A percentile compares a stretch with the other conserved stretches of the same genome.
These are phyloP conservation scores for Mycena sp. DNA, from an alignment of 1,284 basidiomycete genomes.

Conservation along the genomic window DNA sequence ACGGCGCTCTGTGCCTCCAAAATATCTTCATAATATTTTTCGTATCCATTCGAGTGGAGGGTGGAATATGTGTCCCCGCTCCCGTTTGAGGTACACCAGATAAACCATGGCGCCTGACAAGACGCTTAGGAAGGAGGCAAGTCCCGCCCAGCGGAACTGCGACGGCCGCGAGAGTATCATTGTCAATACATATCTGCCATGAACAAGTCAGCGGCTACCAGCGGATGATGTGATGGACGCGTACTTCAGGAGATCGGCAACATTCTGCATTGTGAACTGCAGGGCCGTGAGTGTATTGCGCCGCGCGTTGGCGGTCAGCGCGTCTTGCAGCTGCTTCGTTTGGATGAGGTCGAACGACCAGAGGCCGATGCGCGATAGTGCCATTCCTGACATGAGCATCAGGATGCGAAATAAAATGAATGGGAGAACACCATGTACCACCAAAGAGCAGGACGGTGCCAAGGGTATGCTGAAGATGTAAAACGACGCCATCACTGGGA, in stretches of 20 bases:
- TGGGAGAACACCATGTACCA: slow-evolving; percentile 36
- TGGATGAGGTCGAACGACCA: slow-evolving; percentile 64
- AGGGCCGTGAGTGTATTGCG: slow-evolving; percentile 49
- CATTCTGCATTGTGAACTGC: slow-evolving; percentile 42
- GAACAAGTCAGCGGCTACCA: background rate
- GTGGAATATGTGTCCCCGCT: slow-evolving; percentile 34
- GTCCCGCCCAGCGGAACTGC: slow-evolving; percentile 33
- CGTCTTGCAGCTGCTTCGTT: slow-evolving; percentile 56
- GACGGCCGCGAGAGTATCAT: slow-evolving; percentile 33
- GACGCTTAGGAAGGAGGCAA: slow-evolving; percentile 34
- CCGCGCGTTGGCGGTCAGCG: slow-evolving; percentile 51
- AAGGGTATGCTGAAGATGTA: slow-evolving; percentile 45
- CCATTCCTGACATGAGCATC: slow-evolving; percentile 49
- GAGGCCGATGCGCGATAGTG: slow-evolving; percentile 57
- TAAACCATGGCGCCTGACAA: slow-evolving; percentile 32
- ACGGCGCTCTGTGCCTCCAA: too few species aligned
- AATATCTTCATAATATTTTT: slow-evolving; percentile 22
- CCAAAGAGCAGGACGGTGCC: slow-evolving; percentile 52
- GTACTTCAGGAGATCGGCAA: slow-evolving; percentile 37
- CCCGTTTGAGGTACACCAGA: slow-evolving; percentile 31
- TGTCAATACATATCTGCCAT: slow-evolving; percentile 26
- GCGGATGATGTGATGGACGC: background rate
- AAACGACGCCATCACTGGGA: slow-evolving; percentile 52
- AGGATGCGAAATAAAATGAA: background rate
- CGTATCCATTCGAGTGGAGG: slow-evolving; percentile 24